A percentile compares a stretch with the other conserved stretches of the same genome.
phyloP scores from a whole-genome alignment of 192 early-diverging fungal species.

The Gryganskiella cystojenkinii region DNA sequence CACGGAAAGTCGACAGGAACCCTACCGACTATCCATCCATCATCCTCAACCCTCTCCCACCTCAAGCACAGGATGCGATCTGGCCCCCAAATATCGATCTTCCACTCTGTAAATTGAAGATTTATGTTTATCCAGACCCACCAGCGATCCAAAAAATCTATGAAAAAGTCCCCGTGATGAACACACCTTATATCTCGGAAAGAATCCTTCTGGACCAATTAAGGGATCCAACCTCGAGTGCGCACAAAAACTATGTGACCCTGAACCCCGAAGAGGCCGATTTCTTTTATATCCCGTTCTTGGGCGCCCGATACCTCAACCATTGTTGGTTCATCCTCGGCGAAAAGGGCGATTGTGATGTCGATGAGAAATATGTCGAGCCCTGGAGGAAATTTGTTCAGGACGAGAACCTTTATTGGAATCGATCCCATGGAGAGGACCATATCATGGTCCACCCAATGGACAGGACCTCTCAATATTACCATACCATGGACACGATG shows the following conservation, averaged over 20 bases:
- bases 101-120: slow-evolving; percentile 50
- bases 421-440: slow-evolving; percentile 39
- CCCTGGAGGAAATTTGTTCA: slow-evolving; percentile 57
- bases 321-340: slow-evolving; percentile 58
- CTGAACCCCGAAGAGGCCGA: slow-evolving; percentile 54
- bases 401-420: slow-evolving; percentile 53
- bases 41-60: slow-evolving; percentile 5
- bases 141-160: slow-evolving; percentile 38
- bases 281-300: slow-evolving; percentile 59
- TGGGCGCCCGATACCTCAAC: slow-evolving; percentile 57
- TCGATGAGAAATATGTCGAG: slow-evolving; percentile 51
- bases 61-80: not conserved
- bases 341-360: slow-evolving; percentile 48
- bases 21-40: slow-evolving; percentile 7
- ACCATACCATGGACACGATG: slow-evolving; percentile 8
- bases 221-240: slow-evolving; percentile 25
- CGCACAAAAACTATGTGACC: slow-evolving; percentile 57
- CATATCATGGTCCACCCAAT: slow-evolving; percentile 61
- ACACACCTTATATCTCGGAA: slow-evolving; percentile 56
- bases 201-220: slow-evolving; percentile 49
- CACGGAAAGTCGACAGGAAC: not conserved
- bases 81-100: slow-evolving; percentile 55
- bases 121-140: slow-evolving; percentile 56
- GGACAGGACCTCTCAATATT: slow-evolving; percentile 55
- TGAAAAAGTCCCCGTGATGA: slow-evolving; percentile 16